phyloP scores from a whole-genome alignment of 1,139 yeast genomes.

The Spencermartinsiella ligniputridi region DNA sequence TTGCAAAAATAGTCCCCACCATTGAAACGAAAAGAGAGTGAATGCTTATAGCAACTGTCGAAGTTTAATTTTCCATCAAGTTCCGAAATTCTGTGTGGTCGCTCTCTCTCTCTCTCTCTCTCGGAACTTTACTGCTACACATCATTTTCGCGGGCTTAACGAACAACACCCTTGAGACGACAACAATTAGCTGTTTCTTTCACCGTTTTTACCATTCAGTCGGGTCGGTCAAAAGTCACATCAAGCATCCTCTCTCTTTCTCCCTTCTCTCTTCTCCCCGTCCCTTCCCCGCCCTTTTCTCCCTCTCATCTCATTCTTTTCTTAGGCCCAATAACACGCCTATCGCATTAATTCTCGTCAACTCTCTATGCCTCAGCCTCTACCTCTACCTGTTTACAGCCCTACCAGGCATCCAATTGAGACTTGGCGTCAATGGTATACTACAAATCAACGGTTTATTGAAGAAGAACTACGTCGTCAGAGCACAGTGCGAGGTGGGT shows the following conservation, averaged over 20 bases:
- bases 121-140: too few species aligned
- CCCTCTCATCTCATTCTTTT: not conserved
- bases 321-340: constrained; percentile 4
- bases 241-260: constrained; percentile 2
- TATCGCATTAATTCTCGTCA: not conserved
- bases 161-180: too few species aligned
- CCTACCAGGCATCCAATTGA: constrained; percentile 32
- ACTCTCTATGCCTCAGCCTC: constrained; percentile 16
- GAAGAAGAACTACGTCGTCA: not conserved
- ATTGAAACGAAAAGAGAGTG: too few species aligned
- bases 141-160: too few species aligned
- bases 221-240: too few species aligned
- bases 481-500: not conserved
- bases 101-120: too few species aligned
- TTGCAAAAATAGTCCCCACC: too few species aligned
- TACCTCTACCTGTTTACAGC: constrained; percentile 22
- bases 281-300: constrained; percentile 1
- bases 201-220: too few species aligned
- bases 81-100: too few species aligned
- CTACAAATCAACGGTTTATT: constrained; percentile 21
- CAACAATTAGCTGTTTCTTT: too few species aligned
- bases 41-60: too few species aligned
- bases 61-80: too few species aligned
- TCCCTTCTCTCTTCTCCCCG: not conserved
- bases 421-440: constrained; percentile 34